Evolutionary conservation across 1,284 basidiomycete genomes (phyloP).

Genomic region (Irpex sp.): DNA sequence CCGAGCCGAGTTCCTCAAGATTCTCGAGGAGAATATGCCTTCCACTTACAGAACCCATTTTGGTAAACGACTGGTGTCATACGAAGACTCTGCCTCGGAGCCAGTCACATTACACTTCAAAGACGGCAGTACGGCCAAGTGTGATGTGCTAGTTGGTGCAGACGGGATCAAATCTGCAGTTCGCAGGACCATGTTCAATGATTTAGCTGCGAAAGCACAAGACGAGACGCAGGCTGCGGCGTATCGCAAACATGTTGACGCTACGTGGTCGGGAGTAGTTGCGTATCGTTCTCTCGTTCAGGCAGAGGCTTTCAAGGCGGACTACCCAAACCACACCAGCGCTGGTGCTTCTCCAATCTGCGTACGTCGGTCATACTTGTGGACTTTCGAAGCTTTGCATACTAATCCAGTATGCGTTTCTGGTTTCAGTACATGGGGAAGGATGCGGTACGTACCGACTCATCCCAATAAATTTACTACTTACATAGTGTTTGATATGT

Average conservation of each 20-base stretch:
- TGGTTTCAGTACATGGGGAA: neutral
- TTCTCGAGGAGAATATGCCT: slow-evolving; percentile 35
- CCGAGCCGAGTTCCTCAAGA: slow-evolving; percentile 38
- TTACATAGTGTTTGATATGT: neutral
- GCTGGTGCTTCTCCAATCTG: neutral
- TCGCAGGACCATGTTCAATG: slow-evolving; percentile 28
- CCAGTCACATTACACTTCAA: slow-evolving; percentile 25
- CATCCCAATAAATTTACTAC: neutral
- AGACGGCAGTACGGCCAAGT: slow-evolving; percentile 32
- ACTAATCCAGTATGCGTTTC: too few relatives aligned
- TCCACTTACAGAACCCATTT: slow-evolving; percentile 32
- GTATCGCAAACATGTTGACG: slow-evolving; percentile 20
- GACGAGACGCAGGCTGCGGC: slow-evolving; percentile 12
- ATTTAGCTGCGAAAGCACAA: slow-evolving; percentile 3
- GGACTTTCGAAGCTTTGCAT: neutral
- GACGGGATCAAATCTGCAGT: slow-evolving; percentile 47
- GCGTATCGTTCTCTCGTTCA: slow-evolving; percentile 31
- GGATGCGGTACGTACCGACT: neutral
- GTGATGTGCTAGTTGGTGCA: slow-evolving; percentile 41
- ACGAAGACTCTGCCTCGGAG: slow-evolving; percentile 12
- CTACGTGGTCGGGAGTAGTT: slow-evolving; percentile 32
- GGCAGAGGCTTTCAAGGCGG: slow-evolving; percentile 2
- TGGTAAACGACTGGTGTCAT: slow-evolving; percentile 33
- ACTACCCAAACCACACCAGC: neutral
- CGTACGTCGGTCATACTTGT: neutral